Base-by-base conservation (phyloP, 2,329 filamentous ascomycete genomes). In the Madurella mycetomatis region DNA sequence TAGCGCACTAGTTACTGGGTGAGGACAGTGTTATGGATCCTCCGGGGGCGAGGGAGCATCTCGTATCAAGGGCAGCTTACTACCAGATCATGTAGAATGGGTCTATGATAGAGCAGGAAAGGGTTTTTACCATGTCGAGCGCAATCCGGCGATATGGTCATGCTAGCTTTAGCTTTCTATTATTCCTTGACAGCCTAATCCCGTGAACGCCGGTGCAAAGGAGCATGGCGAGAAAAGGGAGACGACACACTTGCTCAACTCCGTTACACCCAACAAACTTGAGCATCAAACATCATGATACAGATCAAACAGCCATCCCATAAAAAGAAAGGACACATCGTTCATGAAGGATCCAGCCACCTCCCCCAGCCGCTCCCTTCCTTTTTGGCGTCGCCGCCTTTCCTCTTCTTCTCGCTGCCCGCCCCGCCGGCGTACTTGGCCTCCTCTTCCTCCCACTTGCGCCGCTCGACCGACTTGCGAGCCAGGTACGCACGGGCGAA, bases 381-480 rank as follows among this genome's bases (percentile, higher is more conserved):
- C 47, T 9, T 34, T 37, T 16, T 51, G n/a, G n/a, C n/a, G n/a
- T n/a, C n/a, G n/a, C n/a, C n/a, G 48, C 49, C 51, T 52, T 25
- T 9, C 30, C 71, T 66, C 1, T 71, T 73, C 56, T 73, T 72
- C 53, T 80, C 77, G 12, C 70, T 74, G 3, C 82, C 83, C n/a
- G 80, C 79, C 17, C 83, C 83, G 9, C 81, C 82, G 1, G 78
- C 80, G 66, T 81, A 90, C 61, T 76, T 79, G 58, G 77, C 77
- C 72, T 90, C 86, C 56, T 87, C 81, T 57, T 85, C 80, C 66
- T 89, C 85, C 86, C 87, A 92, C 63, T 80, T 75, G 61, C 75
- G 67, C 53, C 86, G 74, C 74, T 90, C 87, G 44, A 86, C 74
- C 25, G 76, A 72, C 41, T 79, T 73, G 39, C 87, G 73, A 16